Evolutionary conservation across 2,329 filamentous ascomycete genomes (phyloP).

Genomic region (Diaporthe helianthi): DNA sequence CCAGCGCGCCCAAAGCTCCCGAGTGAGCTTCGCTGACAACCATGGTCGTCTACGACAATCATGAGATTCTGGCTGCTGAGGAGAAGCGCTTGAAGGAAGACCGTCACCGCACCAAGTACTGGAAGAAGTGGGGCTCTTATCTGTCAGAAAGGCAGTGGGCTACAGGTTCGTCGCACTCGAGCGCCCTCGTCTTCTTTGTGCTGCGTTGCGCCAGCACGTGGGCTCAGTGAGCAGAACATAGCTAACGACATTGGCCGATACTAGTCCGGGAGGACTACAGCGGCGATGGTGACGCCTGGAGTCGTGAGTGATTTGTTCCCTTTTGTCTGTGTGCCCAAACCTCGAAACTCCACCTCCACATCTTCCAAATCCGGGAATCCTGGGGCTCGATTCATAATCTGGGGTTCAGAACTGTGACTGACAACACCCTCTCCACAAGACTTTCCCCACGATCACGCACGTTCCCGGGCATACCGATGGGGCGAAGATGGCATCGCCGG

Average conservation of each 20-base stretch:
- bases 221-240: not conserved
- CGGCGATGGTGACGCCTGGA: constrained; percentile 93
- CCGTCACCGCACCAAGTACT: constrained; percentile 83
- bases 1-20: not conserved
- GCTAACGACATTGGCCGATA: constrained; percentile 36
- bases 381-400: constrained; percentile 22
- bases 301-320: constrained; percentile 69
- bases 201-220: constrained; percentile 6
- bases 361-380: constrained; percentile 29
- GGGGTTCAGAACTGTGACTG: constrained; percentile 40
- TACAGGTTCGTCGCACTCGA: constrained; percentile 66
- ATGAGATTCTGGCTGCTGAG: constrained; percentile 88
- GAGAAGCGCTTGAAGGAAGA: constrained; percentile 91
- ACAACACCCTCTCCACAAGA: constrained; percentile 57
- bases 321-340: constrained; percentile 21
- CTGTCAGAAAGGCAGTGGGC: constrained; percentile 95
- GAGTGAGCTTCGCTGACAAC: constrained; percentile 37
- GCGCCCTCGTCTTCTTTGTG: constrained; percentile 34
- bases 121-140: constrained; percentile 98
- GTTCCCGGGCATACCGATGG: constrained; percentile 90
- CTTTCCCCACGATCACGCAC: constrained; percentile 91
- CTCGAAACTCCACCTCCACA: constrained; percentile 32
- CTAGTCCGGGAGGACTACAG: constrained; percentile 90
- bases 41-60: constrained; percentile 91
- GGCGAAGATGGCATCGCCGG: constrained; percentile 97